Evolutionary conservation across 371 early-diverging fungal genomes (phyloP), one percentile per base, ranked within the genome.

Genomic region (Rhizopus microsporus): DNA sequence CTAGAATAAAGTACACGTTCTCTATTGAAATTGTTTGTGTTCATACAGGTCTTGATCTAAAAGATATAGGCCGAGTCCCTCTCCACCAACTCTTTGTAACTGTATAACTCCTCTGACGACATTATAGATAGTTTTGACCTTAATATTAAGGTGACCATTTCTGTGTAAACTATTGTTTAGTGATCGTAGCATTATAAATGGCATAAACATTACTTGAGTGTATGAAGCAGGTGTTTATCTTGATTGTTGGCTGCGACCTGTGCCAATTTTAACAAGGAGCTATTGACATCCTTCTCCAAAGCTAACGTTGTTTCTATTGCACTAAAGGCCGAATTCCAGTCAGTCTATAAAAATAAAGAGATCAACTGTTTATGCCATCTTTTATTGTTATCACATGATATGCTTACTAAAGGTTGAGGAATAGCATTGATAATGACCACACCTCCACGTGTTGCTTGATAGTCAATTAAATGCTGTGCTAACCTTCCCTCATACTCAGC

Each of bases 381-480:
- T 34, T 34, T 34, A n/a, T 29, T 17, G 29, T 16, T 9, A 16
- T 33, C 23, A 23, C 23, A 23, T 23, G 23, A 4, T 31, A n/a
- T 33, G 7, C 58, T 56, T 71, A 72, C 78, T 54, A 52, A 37
- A 17, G 78, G 78, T 32, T 74, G 67, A 40, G 72, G 67, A 12
- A 80, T 39, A 15, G 59, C 33, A 34, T 58, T 56, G 29, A 84
- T 65, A 29, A 74, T 43, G 51, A 75, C 79, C 16, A 65, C 48
- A 47, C 88, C 88, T 58, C 88, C 88, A 51, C 88, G 78, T 55
- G 69, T 78, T 38, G 75, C 78, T 63, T 78, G 83, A 68, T 88
- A 88, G 44, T 85, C 75, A 54, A 84, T 83, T 47, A 88, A 54
- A 49, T 74, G 67, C 47, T 82, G 77, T 32, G 79, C 85, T 37